Conservation (phyloP, 2,329 filamentous ascomycete species). For the Penicillium brevicompactum region DNA sequence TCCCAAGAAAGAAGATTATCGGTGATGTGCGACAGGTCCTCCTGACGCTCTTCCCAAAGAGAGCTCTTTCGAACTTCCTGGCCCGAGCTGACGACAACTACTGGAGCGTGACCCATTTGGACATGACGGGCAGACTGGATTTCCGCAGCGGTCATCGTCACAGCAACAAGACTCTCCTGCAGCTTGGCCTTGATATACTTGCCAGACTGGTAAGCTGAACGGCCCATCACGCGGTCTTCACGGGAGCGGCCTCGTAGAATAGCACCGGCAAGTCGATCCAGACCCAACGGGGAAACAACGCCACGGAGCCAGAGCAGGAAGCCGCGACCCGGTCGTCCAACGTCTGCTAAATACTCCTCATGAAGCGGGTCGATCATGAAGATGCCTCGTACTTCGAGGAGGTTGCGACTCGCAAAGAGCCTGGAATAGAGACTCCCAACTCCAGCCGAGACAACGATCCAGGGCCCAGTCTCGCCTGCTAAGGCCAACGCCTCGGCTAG, state of each 20-base stretch:
- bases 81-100: constrained; percentile 83
- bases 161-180: constrained; percentile 88
- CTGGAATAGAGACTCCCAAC: constrained; percentile 86
- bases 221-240: constrained; percentile 82
- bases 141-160: constrained; percentile 81
- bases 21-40: constrained; percentile 79
- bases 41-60: constrained; percentile 81
- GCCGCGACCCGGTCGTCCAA: constrained; percentile 70
- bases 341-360: constrained; percentile 73
- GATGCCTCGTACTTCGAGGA: constrained; percentile 72
- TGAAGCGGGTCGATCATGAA: constrained; percentile 87
- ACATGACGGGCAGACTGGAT: constrained; percentile 77
- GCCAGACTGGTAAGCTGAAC: constrained; percentile 73
- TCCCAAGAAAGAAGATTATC: constrained; percentile 81
- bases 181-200: constrained; percentile 88
- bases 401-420: constrained; percentile 85
- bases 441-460: constrained; percentile 83
- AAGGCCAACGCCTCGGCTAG: constrained; percentile 81
- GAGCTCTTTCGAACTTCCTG: constrained; percentile 65
- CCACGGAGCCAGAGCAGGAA: constrained; percentile 87
- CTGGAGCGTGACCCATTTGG: constrained; percentile 71
- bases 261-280: constrained; percentile 78
- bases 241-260: constrained; percentile 78
- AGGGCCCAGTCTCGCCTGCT: constrained; percentile 82
- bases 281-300: constrained; percentile 80